A percentile compares a stretch with the other conserved stretches of the same genome.
Conservation (phyloP, 176 grass and related monocot species). For the Eremochloa ophiuroides region DNA sequence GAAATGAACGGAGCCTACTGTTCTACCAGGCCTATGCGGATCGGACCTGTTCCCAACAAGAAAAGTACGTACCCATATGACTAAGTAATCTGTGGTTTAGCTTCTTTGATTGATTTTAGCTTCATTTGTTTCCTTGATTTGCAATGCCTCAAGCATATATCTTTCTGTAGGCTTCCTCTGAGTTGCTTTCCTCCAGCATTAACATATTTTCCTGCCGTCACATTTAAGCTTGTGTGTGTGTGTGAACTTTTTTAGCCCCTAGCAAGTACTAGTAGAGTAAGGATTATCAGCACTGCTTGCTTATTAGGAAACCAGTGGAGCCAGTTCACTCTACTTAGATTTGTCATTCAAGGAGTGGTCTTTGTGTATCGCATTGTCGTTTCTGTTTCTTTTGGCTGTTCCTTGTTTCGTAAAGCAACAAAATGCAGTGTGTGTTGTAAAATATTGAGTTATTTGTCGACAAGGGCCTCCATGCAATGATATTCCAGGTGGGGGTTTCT, state of each 20-base stretch:
- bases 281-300: background rate
- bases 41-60: constrained; percentile 54
- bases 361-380: background rate
- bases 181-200: background rate
- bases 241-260: background rate
- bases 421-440: background rate
- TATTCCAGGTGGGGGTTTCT: background rate
- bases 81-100: background rate
- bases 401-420: background rate
- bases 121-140: background rate
- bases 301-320: background rate
- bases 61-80: constrained; percentile 20
- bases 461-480: background rate
- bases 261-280: background rate
- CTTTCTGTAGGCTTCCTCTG: background rate
- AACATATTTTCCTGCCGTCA: background rate
- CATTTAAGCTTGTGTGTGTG: background rate
- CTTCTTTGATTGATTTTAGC: background rate
- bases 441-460: background rate
- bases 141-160: background rate
- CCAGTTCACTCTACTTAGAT: constrained; percentile 22
- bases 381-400: background rate
- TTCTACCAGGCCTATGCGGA: constrained; percentile 67
- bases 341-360: constrained; percentile 44
- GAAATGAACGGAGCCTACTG: constrained; percentile 90